phyloP scores from a whole-genome alignment of 495 filamentous ascomycete genomes.

The Daldinia childiae region DNA sequence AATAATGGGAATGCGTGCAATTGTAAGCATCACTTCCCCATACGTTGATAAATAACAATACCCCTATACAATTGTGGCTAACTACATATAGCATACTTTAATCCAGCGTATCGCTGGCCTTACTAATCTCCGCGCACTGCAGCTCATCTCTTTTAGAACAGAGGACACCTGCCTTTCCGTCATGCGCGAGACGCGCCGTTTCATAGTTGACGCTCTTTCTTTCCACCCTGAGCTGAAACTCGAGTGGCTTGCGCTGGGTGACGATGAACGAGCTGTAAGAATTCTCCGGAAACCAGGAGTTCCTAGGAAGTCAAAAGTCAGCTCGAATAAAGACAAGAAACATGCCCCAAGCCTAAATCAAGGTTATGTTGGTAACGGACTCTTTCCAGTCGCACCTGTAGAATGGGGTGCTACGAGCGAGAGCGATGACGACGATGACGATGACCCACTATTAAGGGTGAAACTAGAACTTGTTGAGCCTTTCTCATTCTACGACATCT shows the following conservation, averaged over 20 bases:
- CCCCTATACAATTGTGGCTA: background rate
- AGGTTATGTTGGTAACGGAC: background rate
- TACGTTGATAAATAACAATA: background rate
- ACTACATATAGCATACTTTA: constrained; percentile 57
- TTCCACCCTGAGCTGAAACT: constrained; percentile 61
- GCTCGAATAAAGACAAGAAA: constrained; percentile 48
- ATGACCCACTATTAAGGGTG: constrained; percentile 17
- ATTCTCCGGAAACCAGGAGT: constrained; percentile 48
- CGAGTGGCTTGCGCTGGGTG: constrained; percentile 62
- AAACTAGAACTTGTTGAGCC: constrained; percentile 53
- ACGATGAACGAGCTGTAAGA: constrained; percentile 53
- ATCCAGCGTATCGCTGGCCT: constrained; percentile 61
- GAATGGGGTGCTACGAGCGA: constrained; percentile 46
- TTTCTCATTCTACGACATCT: constrained; percentile 58
- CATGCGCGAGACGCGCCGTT: constrained; percentile 59
- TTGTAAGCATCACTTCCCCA: constrained; percentile 55
- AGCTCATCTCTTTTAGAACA: constrained; percentile 60
- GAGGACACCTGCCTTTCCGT: constrained; percentile 62
- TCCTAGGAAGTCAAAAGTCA: constrained; percentile 40
- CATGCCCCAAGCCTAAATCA: background rate
- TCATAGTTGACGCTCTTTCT: constrained; percentile 62
- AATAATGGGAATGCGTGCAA: constrained; percentile 57
- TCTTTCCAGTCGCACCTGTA: constrained; percentile 38
- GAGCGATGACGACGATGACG: constrained; percentile 49
- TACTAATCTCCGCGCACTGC: constrained; percentile 59